These are phyloP conservation scores for Chamaenerion angustifolium DNA, from an alignment of 345 rosid genomes.

Conservation along the genomic window DNA sequence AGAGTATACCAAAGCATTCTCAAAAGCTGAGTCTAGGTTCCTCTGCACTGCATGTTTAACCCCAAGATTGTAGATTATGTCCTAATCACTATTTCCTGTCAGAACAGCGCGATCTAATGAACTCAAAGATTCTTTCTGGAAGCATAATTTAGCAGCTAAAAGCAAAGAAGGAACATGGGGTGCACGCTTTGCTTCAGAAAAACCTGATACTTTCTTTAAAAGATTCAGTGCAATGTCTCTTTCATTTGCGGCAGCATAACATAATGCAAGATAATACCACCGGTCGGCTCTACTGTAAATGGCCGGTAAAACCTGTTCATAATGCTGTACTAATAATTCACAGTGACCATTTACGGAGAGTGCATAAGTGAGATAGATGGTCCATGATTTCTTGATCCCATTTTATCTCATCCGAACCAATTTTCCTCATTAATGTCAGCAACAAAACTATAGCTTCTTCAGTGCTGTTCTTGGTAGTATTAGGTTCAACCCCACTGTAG, in stretches of 20 bases:
- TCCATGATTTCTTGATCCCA: conserved; percentile 87
- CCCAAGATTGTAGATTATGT: conserved; percentile 41
- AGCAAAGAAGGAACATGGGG: conserved; percentile 43
- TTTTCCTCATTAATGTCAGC: conserved; percentile 57
- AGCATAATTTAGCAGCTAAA: conserved; percentile 74
- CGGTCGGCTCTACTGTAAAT: conserved; percentile 58
- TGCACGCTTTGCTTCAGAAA: conserved; percentile 51
- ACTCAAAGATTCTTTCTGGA: conserved; percentile 46
- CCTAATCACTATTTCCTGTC: conserved; percentile 35
- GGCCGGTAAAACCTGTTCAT: conserved; percentile 67
- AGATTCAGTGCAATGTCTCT: conserved; percentile 62
- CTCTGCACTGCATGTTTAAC: conserved; percentile 79
- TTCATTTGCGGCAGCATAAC: conserved; percentile 68
- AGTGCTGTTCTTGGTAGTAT: conserved; percentile 31
- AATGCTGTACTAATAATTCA: conserved; percentile 53
- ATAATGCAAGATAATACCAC: conserved; percentile 85
- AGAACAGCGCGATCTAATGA: conserved; percentile 48
- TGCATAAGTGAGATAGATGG: conserved; percentile 67
- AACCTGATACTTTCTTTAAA: conserved; percentile 42
- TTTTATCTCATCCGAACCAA: conserved; percentile 42
- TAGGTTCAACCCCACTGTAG: conserved; percentile 58
- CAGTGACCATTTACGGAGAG: conserved; percentile 59
- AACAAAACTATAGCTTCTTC: conserved; percentile 84
- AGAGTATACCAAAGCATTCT: conserved; percentile 44
- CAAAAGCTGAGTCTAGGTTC: conserved; percentile 59